Percentiles rank a stretch among this genome's conserved stretches.
These are phyloP conservation scores for Calonectria hongkongensis DNA, from an alignment of 2,329 filamentous ascomycete genomes.

Conservation along the genomic window DNA sequence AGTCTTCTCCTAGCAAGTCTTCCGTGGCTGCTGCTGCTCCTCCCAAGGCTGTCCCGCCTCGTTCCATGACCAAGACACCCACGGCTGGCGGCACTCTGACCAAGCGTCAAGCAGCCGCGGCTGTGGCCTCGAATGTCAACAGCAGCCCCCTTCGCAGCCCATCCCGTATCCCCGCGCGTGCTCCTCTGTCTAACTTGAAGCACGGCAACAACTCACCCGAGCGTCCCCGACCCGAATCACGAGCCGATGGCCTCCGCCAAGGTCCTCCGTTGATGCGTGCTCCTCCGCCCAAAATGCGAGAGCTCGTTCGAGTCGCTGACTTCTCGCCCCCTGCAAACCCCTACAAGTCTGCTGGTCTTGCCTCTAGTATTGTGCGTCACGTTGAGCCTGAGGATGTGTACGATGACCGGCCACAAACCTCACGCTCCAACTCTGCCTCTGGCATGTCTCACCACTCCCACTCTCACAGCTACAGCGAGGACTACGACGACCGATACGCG, in stretches of 20 bases:
- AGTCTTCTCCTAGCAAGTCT: conserved; percentile 57
- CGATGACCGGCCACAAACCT: conserved; percentile 73
- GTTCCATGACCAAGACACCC: conserved; percentile 73
- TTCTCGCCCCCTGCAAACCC: conserved; percentile 70
- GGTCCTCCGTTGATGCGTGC: conserved; percentile 75
- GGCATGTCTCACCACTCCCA: conserved; percentile 60
- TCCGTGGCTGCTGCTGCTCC: conserved; percentile 35
- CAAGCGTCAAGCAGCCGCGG: conserved; percentile 55
- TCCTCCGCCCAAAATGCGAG: conserved; percentile 94
- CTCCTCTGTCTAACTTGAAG: conserved; percentile 81
- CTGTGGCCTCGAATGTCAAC: conserved; percentile 48
- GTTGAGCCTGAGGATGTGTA: conserved; percentile 90
- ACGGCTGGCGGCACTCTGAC: conserved; percentile 61
- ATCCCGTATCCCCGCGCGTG: conserved; percentile 79
- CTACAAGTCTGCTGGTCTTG: conserved; percentile 69
- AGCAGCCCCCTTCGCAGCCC: conserved; percentile 60
- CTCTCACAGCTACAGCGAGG: conserved; percentile 60
- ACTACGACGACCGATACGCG: conserved; percentile 63
- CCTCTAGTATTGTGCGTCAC: conserved; percentile 74
- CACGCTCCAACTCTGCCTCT: conserved; percentile 65
- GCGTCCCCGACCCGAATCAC: conserved; percentile 70
- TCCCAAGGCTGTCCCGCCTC: conserved; percentile 60
- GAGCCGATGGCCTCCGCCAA: conserved; percentile 69
- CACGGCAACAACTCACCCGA: conserved; percentile 89
- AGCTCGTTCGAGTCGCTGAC: conserved; percentile 75